Percentiles rank a stretch among this genome's conserved stretches.
Evolutionary conservation across 2,329 filamentous ascomycete species (phyloP).

Genomic region (Pyrenophora graminea): DNA sequence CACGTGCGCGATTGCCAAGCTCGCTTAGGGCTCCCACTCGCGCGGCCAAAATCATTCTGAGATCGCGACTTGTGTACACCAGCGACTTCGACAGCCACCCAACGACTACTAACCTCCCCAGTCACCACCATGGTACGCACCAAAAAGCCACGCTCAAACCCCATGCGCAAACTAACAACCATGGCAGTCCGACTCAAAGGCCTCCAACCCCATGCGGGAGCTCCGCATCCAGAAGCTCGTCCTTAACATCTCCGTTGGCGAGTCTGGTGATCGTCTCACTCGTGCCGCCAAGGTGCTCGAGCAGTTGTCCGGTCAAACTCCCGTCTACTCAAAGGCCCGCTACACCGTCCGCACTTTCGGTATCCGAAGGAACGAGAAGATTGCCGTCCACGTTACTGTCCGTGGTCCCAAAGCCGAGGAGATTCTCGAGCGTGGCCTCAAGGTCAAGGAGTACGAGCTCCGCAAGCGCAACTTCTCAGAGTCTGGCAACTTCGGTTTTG

Average conservation of each 20-base stretch:
- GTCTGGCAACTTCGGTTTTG: conserved; percentile 95
- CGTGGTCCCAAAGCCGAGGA: conserved; percentile 99
- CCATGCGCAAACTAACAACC: conserved; percentile 28
- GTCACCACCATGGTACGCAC: conserved; percentile 47
- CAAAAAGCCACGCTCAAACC: conserved; percentile 1
- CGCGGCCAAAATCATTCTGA: conserved; percentile 26
- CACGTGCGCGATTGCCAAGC: conserved; percentile 21
- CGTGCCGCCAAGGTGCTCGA: conserved; percentile 99
- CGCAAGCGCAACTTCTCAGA: conserved; percentile 99
- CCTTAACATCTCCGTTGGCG: conserved; percentile 99
- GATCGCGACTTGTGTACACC: conserved; percentile 23
- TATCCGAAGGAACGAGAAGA: conserved; percentile 99
- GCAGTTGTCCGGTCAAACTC: conserved; percentile 99
- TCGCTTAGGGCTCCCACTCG: conserved; percentile 24
- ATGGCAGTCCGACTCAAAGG: conserved; percentile 61
- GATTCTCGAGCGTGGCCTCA: conserved; percentile 99
- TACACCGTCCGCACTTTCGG: conserved; percentile 99
- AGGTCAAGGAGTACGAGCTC: conserved; percentile 99
- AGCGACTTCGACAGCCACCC: conserved; percentile 38
- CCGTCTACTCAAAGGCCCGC: conserved; percentile 99
- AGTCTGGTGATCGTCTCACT: conserved; percentile 99
- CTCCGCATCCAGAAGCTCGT: conserved; percentile 99
- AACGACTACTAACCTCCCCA: conserved; percentile 44
- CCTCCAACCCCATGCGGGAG: conserved; percentile 98
- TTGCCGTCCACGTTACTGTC: conserved; percentile 98